Base-by-base conservation (phyloP, 2,329 filamentous ascomycete species). In the Neopestalotiopsis clavispora region DNA sequence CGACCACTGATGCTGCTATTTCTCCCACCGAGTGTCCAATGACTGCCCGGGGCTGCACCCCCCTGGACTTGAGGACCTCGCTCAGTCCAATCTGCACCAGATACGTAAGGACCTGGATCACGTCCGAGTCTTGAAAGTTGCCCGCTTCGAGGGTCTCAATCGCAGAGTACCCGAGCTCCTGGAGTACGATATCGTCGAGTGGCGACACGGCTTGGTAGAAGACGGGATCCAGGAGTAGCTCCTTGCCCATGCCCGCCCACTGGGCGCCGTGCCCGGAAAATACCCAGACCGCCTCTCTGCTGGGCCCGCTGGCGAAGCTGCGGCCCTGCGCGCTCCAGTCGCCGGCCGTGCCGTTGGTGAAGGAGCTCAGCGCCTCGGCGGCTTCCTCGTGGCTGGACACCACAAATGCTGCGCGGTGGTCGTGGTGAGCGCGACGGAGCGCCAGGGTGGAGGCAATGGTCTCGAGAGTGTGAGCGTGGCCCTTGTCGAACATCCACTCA, bases 191-290 rank as follows among this genome's bases (percentile, higher is more conserved):
- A 56, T 34, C 30, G 10, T 82, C 79, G 4, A 81, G 45, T 0
- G 69, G 63, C 0, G 68, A 52, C 20, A 82, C 64, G 1, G 76
- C 68, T 23, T 74, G 32, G 13, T 32, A 65, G 71, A 80, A 81
- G 3, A 74, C 65, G 4, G 70, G 56, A 20, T 74, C 66, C 1
- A 71, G 52, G 32, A 83, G 56, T 0, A 84, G 75, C 38, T 81
- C 78, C 12, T 75, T 75, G 7, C 81, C 81, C 82, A 84, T 84
- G 3, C 77, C 76, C 0, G 70, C 65, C 79, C 80, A 84, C 60
- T 84, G 82, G 2, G 80, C 81, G 34, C 83, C 82, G 60, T 84
- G 82, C 1, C 82, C 82, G 0, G 81, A 81, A 69, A 83, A 84
- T 0, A 84, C 76, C 78, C 79, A 83, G 0, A 78, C 76, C 10